These are phyloP conservation scores for Epichloe gansuensis DNA, from an alignment of 2,329 filamentous ascomycete species.

Conservation along the genomic window DNA sequence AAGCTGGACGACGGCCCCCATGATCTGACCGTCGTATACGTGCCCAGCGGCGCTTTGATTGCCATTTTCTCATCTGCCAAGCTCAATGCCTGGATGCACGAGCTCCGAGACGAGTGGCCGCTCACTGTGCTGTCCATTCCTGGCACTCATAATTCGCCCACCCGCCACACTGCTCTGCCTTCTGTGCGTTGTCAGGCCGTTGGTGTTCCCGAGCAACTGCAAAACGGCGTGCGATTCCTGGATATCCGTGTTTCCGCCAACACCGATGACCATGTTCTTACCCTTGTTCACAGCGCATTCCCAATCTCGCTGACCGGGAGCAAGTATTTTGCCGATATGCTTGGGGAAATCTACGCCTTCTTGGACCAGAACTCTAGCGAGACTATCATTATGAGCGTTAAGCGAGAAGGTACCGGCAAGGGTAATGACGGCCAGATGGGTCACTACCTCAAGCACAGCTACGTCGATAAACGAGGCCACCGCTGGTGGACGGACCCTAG, in stretches of 20 bases:
- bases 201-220: constrained; percentile 60
- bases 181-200: constrained; percentile 90
- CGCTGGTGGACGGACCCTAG: constrained; percentile 69
- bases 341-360: constrained; percentile 61
- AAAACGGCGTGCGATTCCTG: constrained; percentile 86
- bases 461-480: constrained; percentile 41
- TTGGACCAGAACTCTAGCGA: constrained; percentile 67
- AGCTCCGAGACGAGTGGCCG: constrained; percentile 56
- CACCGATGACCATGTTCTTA: constrained; percentile 48
- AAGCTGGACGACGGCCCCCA: constrained; percentile 37
- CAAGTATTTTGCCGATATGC: constrained; percentile 64
- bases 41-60: constrained; percentile 40
- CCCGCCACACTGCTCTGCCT: constrained; percentile 70
- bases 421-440: constrained; percentile 69
- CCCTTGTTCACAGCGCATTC: constrained; percentile 82
- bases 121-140: constrained; percentile 78
- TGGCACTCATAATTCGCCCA: constrained; percentile 90
- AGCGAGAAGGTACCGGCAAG: constrained; percentile 77
- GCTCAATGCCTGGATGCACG: constrained; percentile 67
- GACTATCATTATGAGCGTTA: constrained; percentile 73
- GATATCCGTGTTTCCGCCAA: constrained; percentile 63
- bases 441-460: constrained; percentile 59
- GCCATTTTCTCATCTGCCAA: constrained; percentile 59
- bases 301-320: constrained; percentile 72
- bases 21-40: constrained; percentile 54